Evolutionary conservation across 2,329 filamentous ascomycete genomes (phyloP).

Genomic region (Stylonectria norvegica): DNA sequence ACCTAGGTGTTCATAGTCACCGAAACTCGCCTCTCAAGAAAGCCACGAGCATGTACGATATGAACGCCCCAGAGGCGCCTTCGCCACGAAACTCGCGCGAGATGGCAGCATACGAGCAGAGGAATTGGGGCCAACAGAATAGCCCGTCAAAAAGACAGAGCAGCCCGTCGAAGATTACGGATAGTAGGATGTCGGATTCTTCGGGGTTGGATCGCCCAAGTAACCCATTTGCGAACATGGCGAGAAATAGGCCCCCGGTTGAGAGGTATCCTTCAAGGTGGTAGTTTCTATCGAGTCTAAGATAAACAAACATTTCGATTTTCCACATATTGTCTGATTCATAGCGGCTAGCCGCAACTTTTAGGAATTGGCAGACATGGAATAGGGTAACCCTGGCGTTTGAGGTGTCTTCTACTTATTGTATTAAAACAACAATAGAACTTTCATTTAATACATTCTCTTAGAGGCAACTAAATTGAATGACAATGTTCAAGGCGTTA

Average conservation of each 20-base stretch:
- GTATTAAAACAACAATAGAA: too few species aligned
- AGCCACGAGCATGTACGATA: slow-evolving; percentile 60
- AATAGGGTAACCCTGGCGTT: too few species aligned
- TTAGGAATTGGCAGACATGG: too few species aligned
- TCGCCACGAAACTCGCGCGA: slow-evolving; percentile 59
- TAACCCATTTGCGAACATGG: slow-evolving; percentile 40
- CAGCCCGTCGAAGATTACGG: slow-evolving; percentile 28
- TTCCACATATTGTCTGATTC: too few species aligned
- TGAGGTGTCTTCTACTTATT: too few species aligned
- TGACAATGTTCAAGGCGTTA: too few species aligned
- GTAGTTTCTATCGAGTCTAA: slow-evolving; percentile 15
- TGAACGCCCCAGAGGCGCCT: slow-evolving; percentile 39
- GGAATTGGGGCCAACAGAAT: slow-evolving; percentile 34
- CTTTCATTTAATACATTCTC: too few species aligned
- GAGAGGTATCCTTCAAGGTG: slow-evolving; percentile 42
- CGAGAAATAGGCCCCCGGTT: slow-evolving; percentile 34
- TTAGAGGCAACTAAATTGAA: too few species aligned
- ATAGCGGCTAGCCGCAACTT: slow-evolving; percentile 2
- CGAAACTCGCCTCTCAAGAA: slow-evolving; percentile 82
- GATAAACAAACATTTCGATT: slow-evolving; percentile 1
- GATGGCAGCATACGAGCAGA: slow-evolving; percentile 58
- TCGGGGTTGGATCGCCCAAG: slow-evolving; percentile 23
- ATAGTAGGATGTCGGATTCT: too few species aligned
- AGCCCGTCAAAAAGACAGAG: slow-evolving; percentile 42
- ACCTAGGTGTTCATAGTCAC: slow-evolving; percentile 75